Evolutionary conservation across 345 rosid species (phyloP).

Genomic region (Physaria fendleri): DNA sequence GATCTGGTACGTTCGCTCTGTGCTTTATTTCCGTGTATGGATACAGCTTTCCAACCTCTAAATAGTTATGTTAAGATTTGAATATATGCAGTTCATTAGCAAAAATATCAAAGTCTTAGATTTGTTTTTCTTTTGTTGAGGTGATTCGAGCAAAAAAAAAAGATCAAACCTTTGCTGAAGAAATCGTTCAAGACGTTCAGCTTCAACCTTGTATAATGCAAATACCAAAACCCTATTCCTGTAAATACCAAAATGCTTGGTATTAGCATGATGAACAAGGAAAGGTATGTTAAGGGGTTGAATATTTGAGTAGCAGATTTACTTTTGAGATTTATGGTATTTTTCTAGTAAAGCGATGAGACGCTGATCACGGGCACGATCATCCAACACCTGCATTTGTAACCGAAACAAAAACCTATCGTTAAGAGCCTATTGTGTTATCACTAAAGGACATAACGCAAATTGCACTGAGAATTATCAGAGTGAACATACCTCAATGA

Average conservation of each 20-base stretch:
- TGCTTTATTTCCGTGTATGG: slow-evolving; percentile 80
- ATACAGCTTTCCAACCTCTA: slow-evolving; percentile 91
- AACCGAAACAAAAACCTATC: not conserved
- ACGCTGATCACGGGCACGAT: slow-evolving; percentile 62
- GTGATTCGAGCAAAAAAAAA: not conserved
- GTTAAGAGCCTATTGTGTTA: not conserved
- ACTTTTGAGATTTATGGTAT: slow-evolving; percentile 84
- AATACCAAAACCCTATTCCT: slow-evolving; percentile 90
- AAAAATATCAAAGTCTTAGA: not conserved
- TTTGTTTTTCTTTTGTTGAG: not conserved
- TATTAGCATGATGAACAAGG: not conserved
- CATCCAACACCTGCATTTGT: slow-evolving; percentile 70
- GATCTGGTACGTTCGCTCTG: slow-evolving; percentile 75
- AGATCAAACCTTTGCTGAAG: slow-evolving; percentile 43
- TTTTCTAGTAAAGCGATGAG: slow-evolving; percentile 73
- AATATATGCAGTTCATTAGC: not conserved
- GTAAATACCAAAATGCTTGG: slow-evolving; percentile 16
- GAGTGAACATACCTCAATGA: slow-evolving; percentile 63
- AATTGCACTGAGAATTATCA: not conserved
- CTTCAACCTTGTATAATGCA: slow-evolving; percentile 94
- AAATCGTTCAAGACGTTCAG: slow-evolving; percentile 80
- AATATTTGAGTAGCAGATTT: too few relatives aligned
- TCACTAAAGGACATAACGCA: not conserved
- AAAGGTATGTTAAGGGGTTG: slow-evolving; percentile 24
- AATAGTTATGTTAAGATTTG: slow-evolving; percentile 1